Base-by-base conservation (phyloP, 2,329 filamentous ascomycete species). In the Akanthomyces lecanii region DNA sequence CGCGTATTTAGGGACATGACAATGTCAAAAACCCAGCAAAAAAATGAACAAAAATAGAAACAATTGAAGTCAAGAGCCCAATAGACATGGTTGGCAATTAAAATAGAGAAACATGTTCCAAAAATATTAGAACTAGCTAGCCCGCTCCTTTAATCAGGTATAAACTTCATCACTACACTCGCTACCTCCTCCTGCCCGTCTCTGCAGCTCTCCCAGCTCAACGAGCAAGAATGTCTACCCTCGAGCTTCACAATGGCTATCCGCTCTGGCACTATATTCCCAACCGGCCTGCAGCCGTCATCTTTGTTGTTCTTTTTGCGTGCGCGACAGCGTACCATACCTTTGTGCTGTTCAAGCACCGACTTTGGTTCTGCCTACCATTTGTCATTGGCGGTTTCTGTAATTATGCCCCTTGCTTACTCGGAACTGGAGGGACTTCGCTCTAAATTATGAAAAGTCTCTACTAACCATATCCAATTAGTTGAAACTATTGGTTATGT, bases 361-460 rank as follows among this genome's bases (percentile, higher is more conserved):
- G 76, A 42, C 79, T 76, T 50, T 83, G 80, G 78, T 84, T 80
- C 69, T 81, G 81, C 66, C 73, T 78, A 10, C 74, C 78, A 0
- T 77, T 82, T 64, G 65, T 78, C 11, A 67, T 80, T 18, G 81
- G 80, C 5, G 78, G 76, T 5, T 53, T 76, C 10, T 78, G 80
- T 81, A 74, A 60, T 36, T 80, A 72, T 5, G 58, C 38, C 38
- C 38, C 3, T 3, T 7, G 1, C 16, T 36, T 4, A 4, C 21
- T 40, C 5, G 12, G 1, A 21, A 21, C 21, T 21, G 21, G 21
- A 21, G 21, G 21, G 21, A 21, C 21, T 21, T 21, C 21, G 21
- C 21, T 21, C 21, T 21, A 21, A 21, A 21, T 21, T 21, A 21
- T 21, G 1, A 21, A 1, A 21, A 21, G 21, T 21, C 21, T 21